A percentile compares a stretch with the other conserved stretches of the same genome.
phyloP scores from a whole-genome alignment of 768 basidiomycete species.

The Strobilomyces dryophilus region DNA sequence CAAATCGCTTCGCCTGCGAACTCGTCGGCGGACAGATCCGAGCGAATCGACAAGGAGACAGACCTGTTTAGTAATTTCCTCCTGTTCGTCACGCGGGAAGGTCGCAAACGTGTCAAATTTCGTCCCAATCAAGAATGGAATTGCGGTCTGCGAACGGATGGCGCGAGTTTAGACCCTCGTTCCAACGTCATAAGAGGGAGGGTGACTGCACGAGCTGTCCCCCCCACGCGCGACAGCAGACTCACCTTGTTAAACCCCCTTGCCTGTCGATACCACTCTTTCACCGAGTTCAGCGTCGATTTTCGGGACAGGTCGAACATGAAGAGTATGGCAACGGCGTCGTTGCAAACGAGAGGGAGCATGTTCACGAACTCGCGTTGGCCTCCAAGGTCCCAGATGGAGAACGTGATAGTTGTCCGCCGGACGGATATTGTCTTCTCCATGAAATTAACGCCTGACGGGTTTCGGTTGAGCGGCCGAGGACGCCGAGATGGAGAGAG shows the following conservation, averaged over 20 bases:
- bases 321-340: conserved; percentile 99
- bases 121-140: conserved; percentile 97
- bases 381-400: conserved; percentile 97
- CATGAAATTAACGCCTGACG: conserved; percentile 95
- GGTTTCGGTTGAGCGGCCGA: conserved; percentile 8
- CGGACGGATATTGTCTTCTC: conserved; percentile 99
- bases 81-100: conserved; percentile 96
- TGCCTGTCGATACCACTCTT: conserved; percentile 99
- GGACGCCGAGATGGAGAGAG: background rate
- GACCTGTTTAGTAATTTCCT: conserved; percentile 98
- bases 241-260: conserved; percentile 97
- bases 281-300: conserved; percentile 95
- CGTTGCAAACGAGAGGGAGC: conserved; percentile 97
- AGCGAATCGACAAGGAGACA: conserved; percentile 16
- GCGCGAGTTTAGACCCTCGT: conserved; percentile 15
- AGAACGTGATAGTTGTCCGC: conserved; percentile 98
- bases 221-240: too few relatives aligned
- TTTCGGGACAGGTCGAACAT: conserved; percentile 99
- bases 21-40: conserved; percentile 5
- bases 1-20: conserved; percentile 89
- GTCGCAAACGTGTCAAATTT: conserved; percentile 98
- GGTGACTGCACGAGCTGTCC: too few relatives aligned
- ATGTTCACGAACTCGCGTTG: conserved; percentile 99
- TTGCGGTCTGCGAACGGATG: conserved; percentile 69
- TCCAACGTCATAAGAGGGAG: conserved; percentile 3